Conservation (phyloP, 495 filamentous ascomycete species). For the Xylaria castorea region DNA sequence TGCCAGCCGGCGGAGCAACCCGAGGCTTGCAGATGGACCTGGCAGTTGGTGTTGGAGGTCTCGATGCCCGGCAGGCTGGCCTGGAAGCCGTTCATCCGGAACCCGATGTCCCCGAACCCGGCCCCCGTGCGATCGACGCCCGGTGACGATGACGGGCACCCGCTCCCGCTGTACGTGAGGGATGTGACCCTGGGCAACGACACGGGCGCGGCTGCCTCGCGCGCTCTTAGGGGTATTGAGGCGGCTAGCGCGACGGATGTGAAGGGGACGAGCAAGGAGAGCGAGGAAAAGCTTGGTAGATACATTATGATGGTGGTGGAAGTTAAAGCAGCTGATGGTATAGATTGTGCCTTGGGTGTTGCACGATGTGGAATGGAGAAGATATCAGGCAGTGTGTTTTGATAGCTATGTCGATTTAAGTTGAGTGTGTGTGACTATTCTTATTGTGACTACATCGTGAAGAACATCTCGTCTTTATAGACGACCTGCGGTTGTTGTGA, state of each 20-base stretch:
- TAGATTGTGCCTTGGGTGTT: background rate
- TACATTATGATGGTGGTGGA: conserved; percentile 19
- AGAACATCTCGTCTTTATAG: conserved; percentile 21
- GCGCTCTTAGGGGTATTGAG: conserved; percentile 24
- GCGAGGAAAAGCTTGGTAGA: conserved; percentile 11
- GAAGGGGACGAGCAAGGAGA: conserved; percentile 34
- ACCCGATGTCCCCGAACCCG: conserved; percentile 42
- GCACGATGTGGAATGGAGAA: background rate
- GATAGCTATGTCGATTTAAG: background rate
- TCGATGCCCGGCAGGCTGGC: conserved; percentile 37
- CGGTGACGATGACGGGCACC: conserved; percentile 43
- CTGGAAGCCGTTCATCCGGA: conserved; percentile 45
- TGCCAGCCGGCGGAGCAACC: conserved; percentile 51
- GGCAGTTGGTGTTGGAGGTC: conserved; percentile 48
- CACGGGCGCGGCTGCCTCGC: conserved; percentile 35
- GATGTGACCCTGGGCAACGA: conserved; percentile 41
- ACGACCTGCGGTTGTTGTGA: background rate
- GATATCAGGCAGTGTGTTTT: background rate
- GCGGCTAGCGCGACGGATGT: conserved; percentile 35
- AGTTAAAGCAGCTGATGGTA: conserved; percentile 1
- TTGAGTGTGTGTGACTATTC: background rate
- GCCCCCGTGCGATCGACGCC: conserved; percentile 41
- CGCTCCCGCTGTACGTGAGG: conserved; percentile 49
- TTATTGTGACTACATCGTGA: conserved; percentile 2
- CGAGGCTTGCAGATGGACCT: conserved; percentile 45